Conservation (phyloP, 2,329 filamentous ascomycete genomes). For the Aspergillus aculeatus region DNA sequence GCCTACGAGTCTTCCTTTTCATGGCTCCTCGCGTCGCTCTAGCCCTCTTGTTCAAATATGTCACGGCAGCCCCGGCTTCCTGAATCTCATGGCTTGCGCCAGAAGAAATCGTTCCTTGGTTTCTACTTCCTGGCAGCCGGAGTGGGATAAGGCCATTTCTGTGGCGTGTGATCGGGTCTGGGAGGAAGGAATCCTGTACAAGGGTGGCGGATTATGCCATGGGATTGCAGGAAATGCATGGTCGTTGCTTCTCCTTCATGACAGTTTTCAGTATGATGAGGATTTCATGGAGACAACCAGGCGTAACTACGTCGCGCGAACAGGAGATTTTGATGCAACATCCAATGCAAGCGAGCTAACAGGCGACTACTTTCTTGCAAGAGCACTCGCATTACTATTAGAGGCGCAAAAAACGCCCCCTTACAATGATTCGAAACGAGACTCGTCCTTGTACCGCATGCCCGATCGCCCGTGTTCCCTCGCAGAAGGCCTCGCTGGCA, state of each 20-base stretch:
- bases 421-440: constrained; percentile 24
- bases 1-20: constrained; percentile 37
- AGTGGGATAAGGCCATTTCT: constrained; percentile 38
- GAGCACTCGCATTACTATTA: constrained; percentile 37
- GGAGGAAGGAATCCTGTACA: constrained; percentile 43
- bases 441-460: constrained; percentile 36
- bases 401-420: constrained; percentile 40
- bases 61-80: constrained; percentile 41
- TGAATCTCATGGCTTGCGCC: constrained; percentile 37
- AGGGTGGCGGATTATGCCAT: constrained; percentile 44
- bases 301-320: constrained; percentile 21
- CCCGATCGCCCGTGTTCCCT: constrained; percentile 42
- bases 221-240: constrained; percentile 44
- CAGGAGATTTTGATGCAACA: neutral
- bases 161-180: constrained; percentile 38
- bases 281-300: constrained; percentile 23
- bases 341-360: constrained; percentile 21
- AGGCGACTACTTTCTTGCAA: constrained; percentile 40
- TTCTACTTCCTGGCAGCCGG: constrained; percentile 34
- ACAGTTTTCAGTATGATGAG: constrained; percentile 35
- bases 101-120: constrained; percentile 29
- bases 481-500: constrained; percentile 42
- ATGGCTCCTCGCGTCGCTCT: constrained; percentile 12
- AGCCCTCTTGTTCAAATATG: constrained; percentile 43
- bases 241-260: constrained; percentile 38